Evolutionary conservation across 371 early-diverging fungal species (phyloP), one percentile per base, ranked within the genome.

Genomic region (Amoeboaphelidium protococcarum): DNA sequence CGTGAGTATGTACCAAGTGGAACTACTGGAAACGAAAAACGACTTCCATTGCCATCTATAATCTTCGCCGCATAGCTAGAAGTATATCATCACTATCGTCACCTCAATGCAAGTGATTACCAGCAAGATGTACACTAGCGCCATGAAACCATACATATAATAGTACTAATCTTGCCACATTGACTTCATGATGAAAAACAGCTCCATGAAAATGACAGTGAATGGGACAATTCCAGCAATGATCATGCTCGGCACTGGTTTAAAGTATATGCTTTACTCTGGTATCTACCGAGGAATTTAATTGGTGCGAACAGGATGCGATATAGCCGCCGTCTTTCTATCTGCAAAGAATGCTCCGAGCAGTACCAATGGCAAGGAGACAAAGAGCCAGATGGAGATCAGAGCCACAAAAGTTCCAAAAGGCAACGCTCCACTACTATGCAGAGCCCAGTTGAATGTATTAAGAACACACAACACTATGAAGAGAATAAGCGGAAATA

Each of bases 231-330:
- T 10, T 4, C 48, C 48, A 13, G 10, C 25, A 23, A 49, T n/a
- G n/a, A 47, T 10, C 4, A 49, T 26, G 44, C 47, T 46, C 40
- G 47, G 25, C 3, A 3, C 2, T 10, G 48, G 19, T 23, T 20
- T 21, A 22, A 48, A 22, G 50, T 47, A 49, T 6, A 2, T 46
- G 25, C 16, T 25, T 13, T 3, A 23, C n/a, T 49, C 50, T 22
- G 50, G 50, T 20, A 49, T 49, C 25, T 49, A 46, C 2, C 50
- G 50, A 24, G 50, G 50, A n/a, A 49, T 49, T 46, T 49, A 46
- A 46, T 49, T 49, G 10, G 50, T 49, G 19, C 50, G 12, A 10
- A 49, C 48, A 20, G 50, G 50, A 31, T 49, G 40, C 47, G 42
- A 42, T n/a, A n/a, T n/a, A 48, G 26, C 26, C 10, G 31, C 21